Evolutionary conservation across 257 asterid genomes (phyloP).

Genomic region (Rauvolfia tetraphylla): DNA sequence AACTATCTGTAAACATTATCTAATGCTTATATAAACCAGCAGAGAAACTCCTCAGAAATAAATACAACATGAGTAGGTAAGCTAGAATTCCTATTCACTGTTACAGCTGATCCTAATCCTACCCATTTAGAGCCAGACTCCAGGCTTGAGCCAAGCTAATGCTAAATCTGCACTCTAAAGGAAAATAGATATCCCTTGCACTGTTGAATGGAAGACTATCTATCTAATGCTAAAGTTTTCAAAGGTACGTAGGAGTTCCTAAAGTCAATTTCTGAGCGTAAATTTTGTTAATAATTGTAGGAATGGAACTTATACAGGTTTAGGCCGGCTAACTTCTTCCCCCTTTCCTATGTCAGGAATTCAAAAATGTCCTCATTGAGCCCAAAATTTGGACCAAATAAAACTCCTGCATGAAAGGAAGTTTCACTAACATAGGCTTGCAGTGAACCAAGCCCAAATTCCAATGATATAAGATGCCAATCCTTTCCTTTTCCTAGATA

Average conservation of each 20-base stretch:
- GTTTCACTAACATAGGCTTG: background rate
- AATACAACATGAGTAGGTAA: background rate
- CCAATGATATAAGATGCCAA: background rate
- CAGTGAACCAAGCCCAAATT: background rate
- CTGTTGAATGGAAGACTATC: background rate
- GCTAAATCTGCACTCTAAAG: background rate
- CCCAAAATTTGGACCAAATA: background rate
- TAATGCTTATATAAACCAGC: background rate
- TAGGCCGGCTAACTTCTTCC: background rate
- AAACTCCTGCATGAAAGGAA: background rate
- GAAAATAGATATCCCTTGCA: background rate
- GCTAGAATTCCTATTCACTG: background rate
- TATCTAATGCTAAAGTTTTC: background rate
- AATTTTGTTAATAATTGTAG: background rate
- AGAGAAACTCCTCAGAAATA: background rate
- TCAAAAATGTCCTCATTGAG: background rate
- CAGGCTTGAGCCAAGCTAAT: background rate
- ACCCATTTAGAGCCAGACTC: background rate
- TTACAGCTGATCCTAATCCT: background rate
- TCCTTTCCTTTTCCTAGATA: background rate
- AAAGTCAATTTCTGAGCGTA: background rate
- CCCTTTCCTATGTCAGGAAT: background rate
- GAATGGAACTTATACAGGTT: background rate
- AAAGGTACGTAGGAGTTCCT: background rate
- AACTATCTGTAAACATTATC: background rate